These are phyloP conservation scores for Chaetomium globosum DNA, from an alignment of 2,329 filamentous ascomycete genomes.

Conservation along the genomic window DNA sequence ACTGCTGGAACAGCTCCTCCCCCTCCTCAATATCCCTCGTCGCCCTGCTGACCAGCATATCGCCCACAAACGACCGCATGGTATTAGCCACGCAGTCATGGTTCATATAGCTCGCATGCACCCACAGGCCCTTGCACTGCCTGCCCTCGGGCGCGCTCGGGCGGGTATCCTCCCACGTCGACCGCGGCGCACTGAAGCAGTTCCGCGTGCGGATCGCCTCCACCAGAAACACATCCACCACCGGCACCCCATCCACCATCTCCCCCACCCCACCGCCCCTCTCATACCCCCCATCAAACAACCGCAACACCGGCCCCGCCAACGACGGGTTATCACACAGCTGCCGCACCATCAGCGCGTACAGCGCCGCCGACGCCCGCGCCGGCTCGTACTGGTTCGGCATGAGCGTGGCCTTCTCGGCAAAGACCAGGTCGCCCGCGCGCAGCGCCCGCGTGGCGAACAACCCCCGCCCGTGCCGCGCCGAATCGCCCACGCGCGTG, in stretches of 20 bases:
- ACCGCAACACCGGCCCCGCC: conserved; percentile 40
- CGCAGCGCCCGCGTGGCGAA: conserved; percentile 46
- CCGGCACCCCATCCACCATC: conserved; percentile 42
- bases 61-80: conserved; percentile 40
- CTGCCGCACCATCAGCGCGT: conserved; percentile 46
- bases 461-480: conserved; percentile 46
- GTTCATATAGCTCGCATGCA: conserved; percentile 39
- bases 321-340: conserved; percentile 47
- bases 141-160: conserved; percentile 28
- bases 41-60: conserved; percentile 43
- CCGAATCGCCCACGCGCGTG: conserved; percentile 41
- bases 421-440: conserved; percentile 48
- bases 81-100: conserved; percentile 42
- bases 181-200: conserved; percentile 44
- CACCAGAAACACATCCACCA: conserved; percentile 46
- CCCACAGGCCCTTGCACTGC: conserved; percentile 40
- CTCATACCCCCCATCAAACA: conserved; percentile 42
- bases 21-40: conserved; percentile 43
- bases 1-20: conserved; percentile 46
- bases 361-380: conserved; percentile 48
- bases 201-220: conserved; percentile 48
- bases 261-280: conserved; percentile 40
- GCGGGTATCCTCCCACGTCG: conserved; percentile 40
- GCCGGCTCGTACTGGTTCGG: conserved; percentile 48
- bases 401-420: conserved; percentile 47